These are phyloP conservation scores for Evansstolkia leycettana DNA, from an alignment of 495 filamentous ascomycete species.

Conservation along the genomic window DNA sequence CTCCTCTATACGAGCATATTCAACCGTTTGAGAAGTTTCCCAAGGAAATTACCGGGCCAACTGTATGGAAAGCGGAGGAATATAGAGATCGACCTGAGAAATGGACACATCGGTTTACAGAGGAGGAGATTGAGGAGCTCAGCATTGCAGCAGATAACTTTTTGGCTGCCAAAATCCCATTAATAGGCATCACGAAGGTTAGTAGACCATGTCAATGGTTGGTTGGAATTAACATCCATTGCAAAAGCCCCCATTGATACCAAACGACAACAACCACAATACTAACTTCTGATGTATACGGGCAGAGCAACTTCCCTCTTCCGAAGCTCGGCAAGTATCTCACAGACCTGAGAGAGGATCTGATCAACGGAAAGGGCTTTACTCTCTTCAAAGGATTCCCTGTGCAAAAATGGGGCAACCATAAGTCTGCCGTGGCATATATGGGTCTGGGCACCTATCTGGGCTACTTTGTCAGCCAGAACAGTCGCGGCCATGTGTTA, in stretches of 20 bases:
- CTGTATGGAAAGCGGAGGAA: constrained; percentile 67
- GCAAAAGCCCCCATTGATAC: no score
- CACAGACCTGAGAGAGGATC: constrained; percentile 46
- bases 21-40: constrained; percentile 63
- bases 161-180: constrained; percentile 42
- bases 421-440: constrained; percentile 75
- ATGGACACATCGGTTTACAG: constrained; percentile 64
- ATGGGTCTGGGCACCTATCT: constrained; percentile 83
- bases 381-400: constrained; percentile 81
- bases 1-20: constrained; percentile 54
- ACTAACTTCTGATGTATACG: neutral
- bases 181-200: constrained; percentile 65
- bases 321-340: constrained; percentile 47
- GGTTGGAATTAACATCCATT: no score
- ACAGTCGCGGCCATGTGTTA: constrained; percentile 75
- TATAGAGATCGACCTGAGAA: constrained; percentile 55
- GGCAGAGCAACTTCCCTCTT: constrained; percentile 43
- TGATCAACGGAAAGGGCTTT: constrained; percentile 79
- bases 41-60: constrained; percentile 57
- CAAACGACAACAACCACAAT: no score
- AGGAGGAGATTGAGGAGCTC: constrained; percentile 58
- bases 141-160: constrained; percentile 55
- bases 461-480: constrained; percentile 78
- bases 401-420: constrained; percentile 59
- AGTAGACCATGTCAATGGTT: constrained; percentile 1